Base-by-base conservation (phyloP, 768 basidiomycete genomes). In the Gelatoporia subvermispora region DNA sequence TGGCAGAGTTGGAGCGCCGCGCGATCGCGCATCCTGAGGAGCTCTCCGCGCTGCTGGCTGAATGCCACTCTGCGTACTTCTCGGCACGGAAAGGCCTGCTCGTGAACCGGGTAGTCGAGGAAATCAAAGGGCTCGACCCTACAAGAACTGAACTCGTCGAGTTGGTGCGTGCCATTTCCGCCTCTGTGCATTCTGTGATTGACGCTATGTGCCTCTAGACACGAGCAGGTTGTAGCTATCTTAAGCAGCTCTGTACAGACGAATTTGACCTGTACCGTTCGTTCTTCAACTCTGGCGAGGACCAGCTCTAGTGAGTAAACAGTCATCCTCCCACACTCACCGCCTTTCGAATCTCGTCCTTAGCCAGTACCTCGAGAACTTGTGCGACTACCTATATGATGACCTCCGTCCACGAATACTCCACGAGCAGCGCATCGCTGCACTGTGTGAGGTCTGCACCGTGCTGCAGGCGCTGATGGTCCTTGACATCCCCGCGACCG, bases 381-480 rank as follows among this genome's bases (percentile, higher is more conserved):
- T 98, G 0, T 97, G 93, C 56, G 95, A 97, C 67, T 79, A 92
- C 57, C 81, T 99, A 28, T 96, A 94, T 62, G 96, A 98, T 63
- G 92, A 94, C 54, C 79, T 99, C 1, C 87, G 95, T 1, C 96
- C 95, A 4, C 84, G 94, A 4, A 97, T 99, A 53, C 76, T 97
- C 2, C 94, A 97, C 58, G 95, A 97, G 60, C 84, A 86, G 0
- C 82, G 87, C 4, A 78, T 99, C 40, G 85, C 85, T 1, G 84
- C 83, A 0, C 80, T 99, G 1, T 94, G 93, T 62, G 89, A 94
- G 64, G 91, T 97, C 21, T 99, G 95, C 72, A 97, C 92, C 0
- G 91, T 99, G 17, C 74, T 99, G 2, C 90, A 94, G 62, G 95
- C 94, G 0, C 74, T 98, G 36, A 97, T 98, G 92, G 88, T 97